Percentiles rank a stretch among this genome's conserved stretches.
Evolutionary conservation across 2,329 filamentous ascomycete species (phyloP).

Genomic region (Arthrinium puccinioides): DNA sequence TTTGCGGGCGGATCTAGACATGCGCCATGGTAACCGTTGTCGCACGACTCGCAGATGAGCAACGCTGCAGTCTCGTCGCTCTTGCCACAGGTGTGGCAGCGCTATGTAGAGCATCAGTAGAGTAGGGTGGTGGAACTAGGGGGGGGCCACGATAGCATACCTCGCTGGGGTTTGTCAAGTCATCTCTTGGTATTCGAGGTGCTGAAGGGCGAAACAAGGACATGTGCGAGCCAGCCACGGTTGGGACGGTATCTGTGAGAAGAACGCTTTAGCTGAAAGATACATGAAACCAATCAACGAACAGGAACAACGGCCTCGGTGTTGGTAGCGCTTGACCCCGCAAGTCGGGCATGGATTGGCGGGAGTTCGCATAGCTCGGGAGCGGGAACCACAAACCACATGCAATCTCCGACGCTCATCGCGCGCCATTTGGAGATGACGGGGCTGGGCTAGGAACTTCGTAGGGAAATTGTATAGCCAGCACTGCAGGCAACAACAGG

Average conservation of each 20-base stretch:
- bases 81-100: conserved; percentile 81
- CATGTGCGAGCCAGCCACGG: conserved; percentile 95
- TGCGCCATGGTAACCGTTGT: conserved; percentile 75
- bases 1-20: conserved; percentile 85
- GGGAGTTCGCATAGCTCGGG: too few relatives aligned
- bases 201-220: conserved; percentile 80
- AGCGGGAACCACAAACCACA: too few relatives aligned
- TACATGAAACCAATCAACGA: conserved; percentile 16
- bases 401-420: too few relatives aligned
- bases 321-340: too few relatives aligned
- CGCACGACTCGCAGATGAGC: conserved; percentile 84
- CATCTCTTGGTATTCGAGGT: conserved; percentile 55
- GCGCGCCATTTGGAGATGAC: too few relatives aligned
- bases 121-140: neutral
- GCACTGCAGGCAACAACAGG: too few relatives aligned
- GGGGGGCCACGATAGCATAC: conserved; percentile 13
- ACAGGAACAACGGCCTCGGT: too few relatives aligned
- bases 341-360: too few relatives aligned
- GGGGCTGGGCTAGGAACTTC: too few relatives aligned
- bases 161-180: conserved; percentile 37
- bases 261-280: conserved; percentile 25
- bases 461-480: too few relatives aligned
- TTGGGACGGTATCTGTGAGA: conserved; percentile 58
- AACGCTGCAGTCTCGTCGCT: conserved; percentile 65
- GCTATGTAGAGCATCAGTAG: conserved; percentile 32